Evolutionary conservation across 75 land plant genomes (phyloP), one percentile per base, ranked within the genome.

Genomic region (Pinus taeda): DNA sequence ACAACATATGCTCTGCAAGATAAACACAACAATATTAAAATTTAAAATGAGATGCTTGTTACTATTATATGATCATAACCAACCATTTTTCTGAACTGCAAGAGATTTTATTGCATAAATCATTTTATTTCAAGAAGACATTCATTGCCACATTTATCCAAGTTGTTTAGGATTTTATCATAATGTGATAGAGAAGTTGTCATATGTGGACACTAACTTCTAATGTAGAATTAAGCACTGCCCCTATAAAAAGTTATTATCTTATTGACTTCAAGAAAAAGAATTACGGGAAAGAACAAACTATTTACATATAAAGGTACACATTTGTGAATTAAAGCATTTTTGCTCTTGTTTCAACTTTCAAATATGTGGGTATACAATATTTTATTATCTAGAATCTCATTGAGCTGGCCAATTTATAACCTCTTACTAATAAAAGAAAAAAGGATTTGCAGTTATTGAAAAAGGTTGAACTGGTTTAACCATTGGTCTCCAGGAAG

Each of bases 1-100:
- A 97, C 74, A 97, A 88, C 99, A 97, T 97, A 73, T 97, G 99
- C 77, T 96, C 99, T 94, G 94, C 67, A 76, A 61, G 62, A 39
- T 11, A 59, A 57, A 66, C 57, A 82, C 73, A 66, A 73, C 59
- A 30, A 55, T 36, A 72, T 33, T 7, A 69, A 42, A 42, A 42
- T 20, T 77, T 59, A 59, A 78, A 37, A 42, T 36, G 6, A 67
- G 22, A 42, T 5, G 17, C 39, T 18, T 30, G 33, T n/a, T 33
- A 1, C 4, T 15, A 42, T 39, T 69, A 39, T 39, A 67, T 69
- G 20, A 69, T n/a, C 53, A 5, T 6, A 65, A 69, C 53, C 20
- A 69, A 69, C 20, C 20, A 69, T 20, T 49, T 9, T 49, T 49
- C 53, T 49, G 1, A 49, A 49, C 53, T 49, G 53, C 53, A 42